Base-by-base conservation (phyloP, 2,329 filamentous ascomycete species). In the Sordariomycetes sp. region DNA sequence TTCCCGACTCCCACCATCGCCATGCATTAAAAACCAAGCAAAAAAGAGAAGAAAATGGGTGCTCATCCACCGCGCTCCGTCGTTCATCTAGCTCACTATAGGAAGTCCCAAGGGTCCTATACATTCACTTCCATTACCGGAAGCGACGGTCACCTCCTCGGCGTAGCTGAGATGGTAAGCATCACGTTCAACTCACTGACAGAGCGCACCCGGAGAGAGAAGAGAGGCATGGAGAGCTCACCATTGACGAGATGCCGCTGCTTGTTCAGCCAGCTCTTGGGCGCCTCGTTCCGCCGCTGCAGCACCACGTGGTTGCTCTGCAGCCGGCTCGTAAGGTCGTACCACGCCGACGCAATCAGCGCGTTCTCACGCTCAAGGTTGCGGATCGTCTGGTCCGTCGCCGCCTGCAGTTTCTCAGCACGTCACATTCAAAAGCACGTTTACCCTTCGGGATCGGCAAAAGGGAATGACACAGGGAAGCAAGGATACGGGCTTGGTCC, bases 291-390 rank as follows among this genome's bases (percentile, higher is more conserved):
- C 64, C 88, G 80, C 63, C 90, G 77, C 67, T 91, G 87, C 61
- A 95, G 73, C 58, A 89, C 83, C 50, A 93, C 86, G 61, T 89
- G 88, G 69, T 92, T 93, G 74, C 88, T 91, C 72, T 94, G 89
- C 64, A 95, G 72, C 56, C 90, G 79, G 67, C 80, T 86, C 28
- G 86, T 85, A 65, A 94, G 80, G 70, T 93, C 89, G 72, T 92
- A 92, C 89, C 89, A 95, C 2, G 90, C 90, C n/a, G 85, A 88
- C 28, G 86, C 78, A 65, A 95, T 90, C 67, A 94, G 79, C 46
- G 80, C 80, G 69, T 90, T 90, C 71, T 95, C 90, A 64, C 87
- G 82, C 69, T 88, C 81, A 60, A 95, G 79, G 64, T 86, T 88
- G 63, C 83, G 82, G 66, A 89, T 80, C 55, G 76, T 73, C 66